Base-by-base conservation (phyloP, 176 grass and related monocot species). In the Tillandsia leiboldiana region DNA sequence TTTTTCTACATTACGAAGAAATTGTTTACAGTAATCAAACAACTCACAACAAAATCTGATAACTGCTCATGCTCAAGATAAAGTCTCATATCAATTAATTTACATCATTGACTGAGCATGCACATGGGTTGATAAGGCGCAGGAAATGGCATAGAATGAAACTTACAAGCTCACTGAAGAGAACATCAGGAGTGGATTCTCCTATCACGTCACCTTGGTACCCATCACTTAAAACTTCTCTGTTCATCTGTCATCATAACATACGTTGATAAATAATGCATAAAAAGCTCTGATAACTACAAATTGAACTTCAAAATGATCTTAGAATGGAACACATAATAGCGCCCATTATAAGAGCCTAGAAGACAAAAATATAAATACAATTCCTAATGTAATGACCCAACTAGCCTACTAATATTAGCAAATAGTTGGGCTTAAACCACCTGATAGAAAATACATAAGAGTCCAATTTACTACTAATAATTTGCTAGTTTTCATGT, bases 81-180 rank as follows among this genome's bases (percentile, higher is more conserved):
- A 20, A 20, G 24, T 24, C 24, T 24, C 24, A 24, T 24, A 24
- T 24, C 48, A 27, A 49, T 15, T 69, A 53, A 78, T 23, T 1
- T 42, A 22, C 26, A 59, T 58, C 42, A 51, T 61, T 9, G n/a
- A 74, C 12, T 23, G 20, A 26, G 24, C 58, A 68, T 15, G 3
- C 15, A 26, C 17, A 13, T 58, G 15, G 54, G 53, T 57, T 12
- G 53, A 3, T 57, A 18, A 57, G 9, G 42, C 12, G 28, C 72
- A 62, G 12, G 51, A 12, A 65, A 65, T 72, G 51, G 7, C 1
- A 82, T 7, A 26, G 13, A 68, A 73, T 70, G 63, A 51, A 17
- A 70, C 92, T 87, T 86, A 96, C 93, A 91, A 96, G 87, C 83
- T 96, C 86, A 85, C 79, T 87, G 23, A 96, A 77, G 87, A 96